phyloP scores from a whole-genome alignment of 345 rosid genomes.

The Camelina laxa region DNA sequence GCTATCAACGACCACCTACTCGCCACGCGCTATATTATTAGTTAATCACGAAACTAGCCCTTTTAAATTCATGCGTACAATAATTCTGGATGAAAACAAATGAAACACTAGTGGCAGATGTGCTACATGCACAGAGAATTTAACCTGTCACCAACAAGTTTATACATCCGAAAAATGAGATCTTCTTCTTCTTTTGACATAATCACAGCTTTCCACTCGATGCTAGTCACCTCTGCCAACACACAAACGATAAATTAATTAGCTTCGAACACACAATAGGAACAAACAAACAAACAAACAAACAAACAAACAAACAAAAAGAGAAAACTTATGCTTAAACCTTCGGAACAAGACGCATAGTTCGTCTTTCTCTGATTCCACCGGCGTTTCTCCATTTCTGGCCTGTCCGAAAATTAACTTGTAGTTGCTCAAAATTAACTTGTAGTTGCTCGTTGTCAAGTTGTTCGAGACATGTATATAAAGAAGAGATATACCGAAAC shows the following conservation, averaged over 20 bases:
- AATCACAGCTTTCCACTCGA: constrained; percentile 68
- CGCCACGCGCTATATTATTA: no score
- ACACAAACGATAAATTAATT: background rate
- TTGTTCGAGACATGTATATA: background rate
- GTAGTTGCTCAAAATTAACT: background rate
- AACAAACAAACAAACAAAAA: background rate
- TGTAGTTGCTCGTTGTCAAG: background rate
- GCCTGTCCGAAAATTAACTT: background rate
- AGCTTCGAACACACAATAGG: background rate
- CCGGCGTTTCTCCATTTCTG: constrained; percentile 53
- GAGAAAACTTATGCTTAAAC: constrained; percentile 36
- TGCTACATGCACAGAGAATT: background rate
- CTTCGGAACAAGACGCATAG: constrained; percentile 53
- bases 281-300: background rate
- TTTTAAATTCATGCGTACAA: background rate
- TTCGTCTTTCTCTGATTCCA: constrained; percentile 55
- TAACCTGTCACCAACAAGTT: constrained; percentile 79
- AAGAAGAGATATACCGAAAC: background rate
- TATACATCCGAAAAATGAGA: constrained; percentile 72
- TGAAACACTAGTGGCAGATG: no score
- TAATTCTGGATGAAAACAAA: no score
- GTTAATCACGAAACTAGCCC: background rate
- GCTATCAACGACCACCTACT: constrained; percentile 73
- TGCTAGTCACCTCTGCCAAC: constrained; percentile 74
- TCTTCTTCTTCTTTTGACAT: constrained; percentile 87